Base-by-base conservation (phyloP, 2,329 filamentous ascomycete genomes). In the Graphilbum fragrans region DNA sequence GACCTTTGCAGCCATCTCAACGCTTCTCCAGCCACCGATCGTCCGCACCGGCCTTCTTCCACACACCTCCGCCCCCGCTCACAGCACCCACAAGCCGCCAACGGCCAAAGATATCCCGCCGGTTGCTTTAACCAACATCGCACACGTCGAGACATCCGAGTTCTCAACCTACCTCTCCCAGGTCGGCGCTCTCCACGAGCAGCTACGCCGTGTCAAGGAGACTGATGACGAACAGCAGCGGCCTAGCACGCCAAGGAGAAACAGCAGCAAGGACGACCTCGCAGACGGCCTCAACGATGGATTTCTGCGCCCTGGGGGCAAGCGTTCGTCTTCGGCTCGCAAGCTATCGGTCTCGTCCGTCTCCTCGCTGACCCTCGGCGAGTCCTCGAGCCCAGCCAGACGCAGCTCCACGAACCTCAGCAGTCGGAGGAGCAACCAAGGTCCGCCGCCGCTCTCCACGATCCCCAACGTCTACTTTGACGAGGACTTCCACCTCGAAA, bases 391-490 rank as follows among this genome's bases (percentile, higher is more conserved):
- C 19, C 56, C 64, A 1, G 52, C 60, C 3, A 60, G 70, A 39
- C 61, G 69, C 41, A 60, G 64, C 40, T 40, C 21, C 69, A 16
- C 29, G 7, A 31, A 31, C n/a, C 8, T 16, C 29, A 16, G 29
- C 14, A 16, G 29, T 16, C 6, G 29, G 4, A 31, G 23, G 7
- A 27, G 23, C 23, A 12, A 12, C 23, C 82, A 88, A 45, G 82
- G 82, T 0, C 78, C 84, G 2, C 86, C 92, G 2, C 92, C 88
- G 0, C 59, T 98, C 22, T 92, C 87, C 5, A 96, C 88, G 0
- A 94, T 98, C 35, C 92, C 92, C 0, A 74, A 67, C 38, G 85
- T 98, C 11, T 98, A 96, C 56, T 95, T 95, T 52, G 92, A 96
- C 41, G 84, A 94, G 27, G 80, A 87, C 52, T 98, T 98, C 51